Percentiles rank a stretch among this genome's conserved stretches.
Evolutionary conservation across 805 yeast species (phyloP).

Genomic region (Starmerella stigmatis): DNA sequence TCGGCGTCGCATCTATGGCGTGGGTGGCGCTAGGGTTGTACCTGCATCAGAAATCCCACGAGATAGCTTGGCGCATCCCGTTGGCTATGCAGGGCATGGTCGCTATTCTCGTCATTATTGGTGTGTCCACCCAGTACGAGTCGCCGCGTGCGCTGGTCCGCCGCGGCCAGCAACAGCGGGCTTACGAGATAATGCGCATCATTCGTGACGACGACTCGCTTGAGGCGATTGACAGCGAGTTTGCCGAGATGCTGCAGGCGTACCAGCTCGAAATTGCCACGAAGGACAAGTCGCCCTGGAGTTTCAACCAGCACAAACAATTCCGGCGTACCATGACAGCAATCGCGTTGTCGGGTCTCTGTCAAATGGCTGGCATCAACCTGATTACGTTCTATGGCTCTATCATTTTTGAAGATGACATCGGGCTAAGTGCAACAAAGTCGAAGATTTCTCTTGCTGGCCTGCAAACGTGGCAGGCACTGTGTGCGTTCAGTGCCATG

Average conservation of each 20-base stretch:
- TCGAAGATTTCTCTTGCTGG: conserved; percentile 39
- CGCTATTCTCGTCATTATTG: conserved; percentile 36
- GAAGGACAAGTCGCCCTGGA: conserved; percentile 17
- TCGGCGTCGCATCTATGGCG: conserved; percentile 59
- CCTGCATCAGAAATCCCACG: conserved; percentile 43
- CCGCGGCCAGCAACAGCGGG: conserved; percentile 25
- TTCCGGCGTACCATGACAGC: conserved; percentile 36
- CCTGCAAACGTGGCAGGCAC: conserved; percentile 34
- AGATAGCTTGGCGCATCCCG: conserved; percentile 60
- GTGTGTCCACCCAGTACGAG: conserved; percentile 39
- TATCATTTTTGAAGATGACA: conserved; percentile 38
- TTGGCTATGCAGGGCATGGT: conserved; percentile 47
- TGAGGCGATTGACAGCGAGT: conserved; percentile 15
- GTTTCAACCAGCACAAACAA: conserved; percentile 33
- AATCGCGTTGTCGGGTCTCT: conserved; percentile 25
- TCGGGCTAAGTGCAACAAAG: conserved; percentile 33
- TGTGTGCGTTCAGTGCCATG: conserved; percentile 40
- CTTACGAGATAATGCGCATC: conserved; percentile 17
- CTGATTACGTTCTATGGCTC: conserved; percentile 50
- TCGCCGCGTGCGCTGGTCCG: conserved; percentile 39
- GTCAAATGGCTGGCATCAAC: conserved; percentile 43
- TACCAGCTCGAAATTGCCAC: conserved; percentile 14
- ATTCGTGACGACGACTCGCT: conserved; percentile 14
- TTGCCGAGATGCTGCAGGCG: conserved; percentile 17
- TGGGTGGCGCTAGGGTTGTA: conserved; percentile 61